Evolutionary conservation across 192 early-diverging fungal species (phyloP).

Genomic region (Dissophora ornata): DNA sequence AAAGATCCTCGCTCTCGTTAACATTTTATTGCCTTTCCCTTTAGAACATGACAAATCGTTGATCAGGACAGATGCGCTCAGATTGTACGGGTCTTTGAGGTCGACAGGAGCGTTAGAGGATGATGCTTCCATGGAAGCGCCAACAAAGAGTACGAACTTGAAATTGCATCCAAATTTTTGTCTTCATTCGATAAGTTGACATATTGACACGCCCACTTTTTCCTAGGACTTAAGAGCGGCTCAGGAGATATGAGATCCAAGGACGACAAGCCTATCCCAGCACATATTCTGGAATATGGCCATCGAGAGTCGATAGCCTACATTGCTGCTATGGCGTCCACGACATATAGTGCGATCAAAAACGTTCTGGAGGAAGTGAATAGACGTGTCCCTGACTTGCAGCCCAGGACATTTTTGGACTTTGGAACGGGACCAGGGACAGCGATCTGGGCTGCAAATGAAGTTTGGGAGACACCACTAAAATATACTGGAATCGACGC

Average conservation of each 20-base stretch:
- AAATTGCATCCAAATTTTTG: background rate
- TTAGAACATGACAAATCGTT: slow-evolving; percentile 56
- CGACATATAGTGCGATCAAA: slow-evolving; percentile 72
- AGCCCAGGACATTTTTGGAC: slow-evolving; percentile 73
- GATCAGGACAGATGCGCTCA: slow-evolving; percentile 61
- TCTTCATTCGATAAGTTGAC: no score
- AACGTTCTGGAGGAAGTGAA: slow-evolving; percentile 77
- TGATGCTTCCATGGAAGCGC: background rate
- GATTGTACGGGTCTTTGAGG: slow-evolving; percentile 64
- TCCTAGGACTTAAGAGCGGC: slow-evolving; percentile 43
- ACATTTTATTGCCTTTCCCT: no score
- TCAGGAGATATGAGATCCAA: slow-evolving; percentile 11
- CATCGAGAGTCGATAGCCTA: slow-evolving; percentile 78
- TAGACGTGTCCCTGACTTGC: slow-evolving; percentile 70
- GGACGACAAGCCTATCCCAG: slow-evolving; percentile 39
- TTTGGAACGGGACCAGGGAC: slow-evolving; percentile 90
- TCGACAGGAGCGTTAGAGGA: slow-evolving; percentile 58
- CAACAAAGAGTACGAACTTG: slow-evolving; percentile 26
- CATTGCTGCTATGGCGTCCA: slow-evolving; percentile 70
- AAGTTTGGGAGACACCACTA: slow-evolving; percentile 62
- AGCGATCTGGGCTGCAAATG: slow-evolving; percentile 79
- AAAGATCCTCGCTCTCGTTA: no score
- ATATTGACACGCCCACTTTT: no score
- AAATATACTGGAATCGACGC: slow-evolving; percentile 77
- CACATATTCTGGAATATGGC: slow-evolving; percentile 79